Conservation (phyloP, 2,329 filamentous ascomycete species). For the Aspergillus neotritici region DNA sequence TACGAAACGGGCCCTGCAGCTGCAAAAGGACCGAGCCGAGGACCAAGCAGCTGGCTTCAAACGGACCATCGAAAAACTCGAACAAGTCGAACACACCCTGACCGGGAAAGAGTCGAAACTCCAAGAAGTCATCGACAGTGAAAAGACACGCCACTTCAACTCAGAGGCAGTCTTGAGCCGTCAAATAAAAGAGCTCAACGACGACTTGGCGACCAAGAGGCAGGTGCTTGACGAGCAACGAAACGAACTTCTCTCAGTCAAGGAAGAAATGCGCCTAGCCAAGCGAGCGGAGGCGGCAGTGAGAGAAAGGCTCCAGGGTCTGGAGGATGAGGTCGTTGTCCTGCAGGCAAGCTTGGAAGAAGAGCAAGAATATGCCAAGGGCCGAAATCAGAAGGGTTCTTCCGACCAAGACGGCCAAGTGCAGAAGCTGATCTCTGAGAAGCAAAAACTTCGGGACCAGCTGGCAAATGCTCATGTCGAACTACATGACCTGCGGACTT, state of each 20-base stretch:
- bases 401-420: slow-evolving; percentile 56
- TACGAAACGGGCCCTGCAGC: slow-evolving; percentile 59
- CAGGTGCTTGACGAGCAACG: slow-evolving; percentile 60
- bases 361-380: slow-evolving; percentile 57
- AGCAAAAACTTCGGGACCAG: slow-evolving; percentile 59
- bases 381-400: slow-evolving; percentile 53
- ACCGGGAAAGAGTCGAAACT: slow-evolving; percentile 63
- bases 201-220: slow-evolving; percentile 63
- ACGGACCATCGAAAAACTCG: slow-evolving; percentile 64
- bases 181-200: slow-evolving; percentile 70
- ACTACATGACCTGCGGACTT: slow-evolving; percentile 53
- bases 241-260: slow-evolving; percentile 59
- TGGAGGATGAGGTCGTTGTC: slow-evolving; percentile 73
- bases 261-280: slow-evolving; percentile 64
- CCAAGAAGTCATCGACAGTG: slow-evolving; percentile 63
- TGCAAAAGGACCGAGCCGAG: slow-evolving; percentile 61
- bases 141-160: slow-evolving; percentile 64
- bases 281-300: slow-evolving; percentile 59
- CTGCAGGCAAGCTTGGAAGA: slow-evolving; percentile 62
- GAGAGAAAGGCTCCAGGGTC: slow-evolving; percentile 58
- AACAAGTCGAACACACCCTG: slow-evolving; percentile 61
- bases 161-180: slow-evolving; percentile 65
- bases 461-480: slow-evolving; percentile 56
- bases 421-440: slow-evolving; percentile 54
- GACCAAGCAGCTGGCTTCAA: slow-evolving; percentile 63